Evolutionary conservation across 2,329 filamentous ascomycete species (phyloP).

Genomic region (Aureobasidium vineae): DNA sequence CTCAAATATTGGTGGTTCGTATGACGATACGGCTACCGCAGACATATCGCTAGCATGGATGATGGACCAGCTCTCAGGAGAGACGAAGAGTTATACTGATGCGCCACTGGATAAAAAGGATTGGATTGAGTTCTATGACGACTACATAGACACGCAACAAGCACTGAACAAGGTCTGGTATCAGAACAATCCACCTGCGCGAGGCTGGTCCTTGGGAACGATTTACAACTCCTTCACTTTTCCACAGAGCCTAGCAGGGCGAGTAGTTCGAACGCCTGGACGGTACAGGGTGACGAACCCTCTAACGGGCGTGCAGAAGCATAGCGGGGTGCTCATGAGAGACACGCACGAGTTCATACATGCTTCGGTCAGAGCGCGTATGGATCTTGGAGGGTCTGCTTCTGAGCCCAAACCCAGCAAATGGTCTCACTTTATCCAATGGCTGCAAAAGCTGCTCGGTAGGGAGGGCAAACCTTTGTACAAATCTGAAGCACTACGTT

Average conservation of each 20-base stretch:
- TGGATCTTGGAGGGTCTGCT: conserved; percentile 37
- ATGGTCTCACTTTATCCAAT: conserved; percentile 30
- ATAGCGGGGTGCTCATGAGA: conserved; percentile 29
- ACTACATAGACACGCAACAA: conserved; percentile 33
- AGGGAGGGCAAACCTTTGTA: conserved; percentile 23
- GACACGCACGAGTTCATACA: conserved; percentile 40
- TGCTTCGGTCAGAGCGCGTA: conserved; percentile 38
- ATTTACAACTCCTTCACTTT: conserved; percentile 40
- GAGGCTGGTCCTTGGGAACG: conserved; percentile 38
- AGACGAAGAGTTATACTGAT: conserved; percentile 24
- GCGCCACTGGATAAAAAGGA: conserved; percentile 28
- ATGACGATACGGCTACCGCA: conserved; percentile 36
- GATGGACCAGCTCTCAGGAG: conserved; percentile 42
- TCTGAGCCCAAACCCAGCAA: conserved; percentile 29
- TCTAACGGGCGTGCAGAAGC: conserved; percentile 32
- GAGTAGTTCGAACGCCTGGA: conserved; percentile 35
- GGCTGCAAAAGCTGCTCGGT: conserved; percentile 28
- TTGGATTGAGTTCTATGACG: conserved; percentile 41
- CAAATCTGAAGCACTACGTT: conserved; percentile 31
- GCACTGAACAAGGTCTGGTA: conserved; percentile 32
- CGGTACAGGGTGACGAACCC: conserved; percentile 36
- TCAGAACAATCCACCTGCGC: conserved; percentile 29
- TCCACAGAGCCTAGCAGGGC: conserved; percentile 36
- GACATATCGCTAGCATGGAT: conserved; percentile 46
- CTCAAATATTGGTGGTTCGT: conserved; percentile 53